Conservation (phyloP, 78 protist genomes). For the Ministeria vibrans region DNA sequence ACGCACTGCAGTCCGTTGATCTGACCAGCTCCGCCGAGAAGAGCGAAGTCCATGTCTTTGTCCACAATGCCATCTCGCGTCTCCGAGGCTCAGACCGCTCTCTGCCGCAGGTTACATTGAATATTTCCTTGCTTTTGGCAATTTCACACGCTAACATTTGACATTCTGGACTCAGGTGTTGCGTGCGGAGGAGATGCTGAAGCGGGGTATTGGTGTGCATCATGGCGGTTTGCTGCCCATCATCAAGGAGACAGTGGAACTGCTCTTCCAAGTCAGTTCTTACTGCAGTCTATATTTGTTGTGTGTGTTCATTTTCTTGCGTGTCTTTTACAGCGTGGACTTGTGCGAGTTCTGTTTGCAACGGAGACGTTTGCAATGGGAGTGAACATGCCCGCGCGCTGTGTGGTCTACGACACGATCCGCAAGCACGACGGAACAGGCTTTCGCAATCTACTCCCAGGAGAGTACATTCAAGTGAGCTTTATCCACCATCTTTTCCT, state of each 20-base stretch:
- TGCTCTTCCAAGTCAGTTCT: conserved; percentile 55
- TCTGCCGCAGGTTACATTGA: conserved; percentile 25
- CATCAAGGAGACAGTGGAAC: conserved; percentile 85
- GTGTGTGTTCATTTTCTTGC: not conserved
- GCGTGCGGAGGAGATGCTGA: conserved; percentile 45
- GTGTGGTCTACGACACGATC: conserved; percentile 80
- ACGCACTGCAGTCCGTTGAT: conserved; percentile 30
- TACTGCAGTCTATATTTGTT: not conserved
- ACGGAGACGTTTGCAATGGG: conserved; percentile 99
- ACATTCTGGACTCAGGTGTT: no score
- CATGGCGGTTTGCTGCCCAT: conserved; percentile 96
- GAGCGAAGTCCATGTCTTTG: conserved; percentile 42
- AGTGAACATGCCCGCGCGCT: conserved; percentile 96
- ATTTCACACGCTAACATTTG: no score
- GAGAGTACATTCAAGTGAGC: conserved; percentile 95
- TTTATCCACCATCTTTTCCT: no score
- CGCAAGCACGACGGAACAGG: conserved; percentile 82
- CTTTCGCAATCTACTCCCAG: conserved; percentile 2
- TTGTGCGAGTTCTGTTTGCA: conserved; percentile 71
- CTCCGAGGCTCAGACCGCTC: conserved; percentile 24
- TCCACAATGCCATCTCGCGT: conserved; percentile 43
- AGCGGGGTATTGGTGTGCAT: conserved; percentile 92
- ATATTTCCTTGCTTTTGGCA: no score
- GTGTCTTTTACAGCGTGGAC: not conserved
- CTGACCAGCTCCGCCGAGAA: conserved; percentile 70